Conservation (phyloP, 2,329 filamentous ascomycete genomes). For the Elsinoe perseae region DNA sequence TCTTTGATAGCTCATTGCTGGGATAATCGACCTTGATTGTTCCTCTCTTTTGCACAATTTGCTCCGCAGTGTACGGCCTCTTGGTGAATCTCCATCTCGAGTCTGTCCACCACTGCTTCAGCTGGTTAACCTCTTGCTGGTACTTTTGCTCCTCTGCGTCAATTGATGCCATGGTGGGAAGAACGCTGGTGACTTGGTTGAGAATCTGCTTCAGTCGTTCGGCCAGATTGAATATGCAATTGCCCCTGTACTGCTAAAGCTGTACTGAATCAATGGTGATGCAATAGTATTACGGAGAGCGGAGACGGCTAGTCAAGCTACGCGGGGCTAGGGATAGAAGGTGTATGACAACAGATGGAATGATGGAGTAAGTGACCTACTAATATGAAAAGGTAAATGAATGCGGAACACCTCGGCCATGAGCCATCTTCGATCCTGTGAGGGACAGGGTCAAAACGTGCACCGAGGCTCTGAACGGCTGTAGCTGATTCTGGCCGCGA, state of each 20-base stretch:
- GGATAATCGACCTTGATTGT: conserved; percentile 86
- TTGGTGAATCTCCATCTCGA: conserved; percentile 89
- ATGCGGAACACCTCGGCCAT: conserved; percentile 15
- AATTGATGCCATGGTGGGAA: conserved; percentile 16
- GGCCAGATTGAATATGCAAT: conserved; percentile 24
- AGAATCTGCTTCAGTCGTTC: conserved; percentile 30
- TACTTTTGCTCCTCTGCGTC: conserved; percentile 68
- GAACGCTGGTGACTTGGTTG: conserved; percentile 11
- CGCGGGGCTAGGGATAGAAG: conserved; percentile 2
- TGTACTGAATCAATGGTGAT: neutral
- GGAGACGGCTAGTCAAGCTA: conserved; percentile 7
- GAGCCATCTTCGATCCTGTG: conserved; percentile 12
- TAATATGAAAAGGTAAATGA: conserved; percentile 13
- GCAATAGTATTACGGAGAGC: neutral
- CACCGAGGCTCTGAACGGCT: conserved; percentile 16
- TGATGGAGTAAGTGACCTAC: conserved; percentile 11
- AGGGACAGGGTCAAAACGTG: conserved; percentile 14
- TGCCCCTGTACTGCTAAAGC: neutral
- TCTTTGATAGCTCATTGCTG: conserved; percentile 82
- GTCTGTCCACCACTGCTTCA: conserved; percentile 92
- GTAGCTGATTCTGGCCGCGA: neutral
- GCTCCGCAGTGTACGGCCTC: conserved; percentile 88
- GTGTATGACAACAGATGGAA: conserved; percentile 8
- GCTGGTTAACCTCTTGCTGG: conserved; percentile 72
- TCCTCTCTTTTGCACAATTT: conserved; percentile 92